Conservation (phyloP, 129 eudicot species). For the Chrysanthemum lavandulifolium region DNA sequence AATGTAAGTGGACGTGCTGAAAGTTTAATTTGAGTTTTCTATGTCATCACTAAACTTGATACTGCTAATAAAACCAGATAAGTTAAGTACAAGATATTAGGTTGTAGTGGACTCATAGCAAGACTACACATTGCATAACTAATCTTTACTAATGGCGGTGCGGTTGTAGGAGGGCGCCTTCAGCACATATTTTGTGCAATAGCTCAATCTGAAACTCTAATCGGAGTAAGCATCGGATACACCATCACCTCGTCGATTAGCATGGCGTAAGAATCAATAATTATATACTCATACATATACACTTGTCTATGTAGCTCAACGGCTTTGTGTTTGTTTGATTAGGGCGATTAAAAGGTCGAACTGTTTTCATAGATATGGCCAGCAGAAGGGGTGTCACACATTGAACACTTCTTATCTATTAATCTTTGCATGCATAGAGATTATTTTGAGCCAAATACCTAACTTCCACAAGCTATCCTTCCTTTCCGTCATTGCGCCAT, state of each 20-base stretch:
- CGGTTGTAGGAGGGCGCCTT: constrained; percentile 41
- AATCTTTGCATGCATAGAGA: constrained; percentile 45
- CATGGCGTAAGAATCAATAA: constrained; percentile 51
- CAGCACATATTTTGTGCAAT: constrained; percentile 40
- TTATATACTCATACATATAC: background rate
- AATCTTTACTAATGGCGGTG: background rate
- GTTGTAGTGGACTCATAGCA: too few species aligned
- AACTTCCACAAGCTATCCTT: constrained; percentile 55
- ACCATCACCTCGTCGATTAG: constrained; percentile 68
- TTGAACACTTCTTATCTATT: constrained; percentile 40
- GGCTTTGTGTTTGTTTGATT: background rate
- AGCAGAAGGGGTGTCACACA: constrained; percentile 34
- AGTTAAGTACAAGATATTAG: too few species aligned
- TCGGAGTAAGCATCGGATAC: constrained; percentile 59
- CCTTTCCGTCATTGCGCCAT: constrained; percentile 63
- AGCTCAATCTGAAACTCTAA: constrained; percentile 50
- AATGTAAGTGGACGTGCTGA: too few species aligned
- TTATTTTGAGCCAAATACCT: constrained; percentile 63
- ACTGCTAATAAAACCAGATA: too few species aligned
- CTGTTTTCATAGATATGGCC: constrained; percentile 49
- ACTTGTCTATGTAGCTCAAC: background rate
- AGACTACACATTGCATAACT: background rate
- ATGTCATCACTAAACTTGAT: too few species aligned
- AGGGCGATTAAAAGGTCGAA: constrained; percentile 62
- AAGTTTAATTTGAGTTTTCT: too few species aligned